Conservation (phyloP, 768 basidiomycete genomes). For the Leccinellum albellum region DNA sequence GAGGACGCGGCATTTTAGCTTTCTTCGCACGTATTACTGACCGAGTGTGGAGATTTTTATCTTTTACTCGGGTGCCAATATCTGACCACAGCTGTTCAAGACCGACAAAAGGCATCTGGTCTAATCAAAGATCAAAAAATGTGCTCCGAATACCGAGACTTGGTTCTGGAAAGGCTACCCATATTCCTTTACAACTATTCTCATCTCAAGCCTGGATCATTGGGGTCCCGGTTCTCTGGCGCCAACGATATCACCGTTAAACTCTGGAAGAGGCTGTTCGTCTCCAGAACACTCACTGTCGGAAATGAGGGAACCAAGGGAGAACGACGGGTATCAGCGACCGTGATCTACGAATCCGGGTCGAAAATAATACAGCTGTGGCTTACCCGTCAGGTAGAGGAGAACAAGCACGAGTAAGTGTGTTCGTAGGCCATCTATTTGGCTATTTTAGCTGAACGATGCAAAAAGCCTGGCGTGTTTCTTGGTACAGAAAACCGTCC, state of each 20-base stretch:
- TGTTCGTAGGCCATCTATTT: not conserved
- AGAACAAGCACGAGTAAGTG: slow-evolving; percentile 83
- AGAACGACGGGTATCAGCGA: slow-evolving; percentile 65
- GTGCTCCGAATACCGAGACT: slow-evolving; percentile 45
- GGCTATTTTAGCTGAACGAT: not conserved
- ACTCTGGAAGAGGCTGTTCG: slow-evolving; percentile 55
- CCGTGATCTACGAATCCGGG: slow-evolving; percentile 43
- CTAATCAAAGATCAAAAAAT: slow-evolving; percentile 45
- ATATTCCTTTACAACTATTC: slow-evolving; percentile 85
- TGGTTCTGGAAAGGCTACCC: slow-evolving; percentile 76
- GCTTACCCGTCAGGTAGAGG: slow-evolving; percentile 61
- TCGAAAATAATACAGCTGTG: slow-evolving; percentile 62
- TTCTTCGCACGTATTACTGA: not conserved
- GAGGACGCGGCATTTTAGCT: not conserved
- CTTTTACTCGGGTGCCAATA: slow-evolving; percentile 63
- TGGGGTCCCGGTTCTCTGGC: slow-evolving; percentile 56
- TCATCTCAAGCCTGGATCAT: slow-evolving; percentile 52
- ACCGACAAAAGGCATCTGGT: slow-evolving; percentile 58
- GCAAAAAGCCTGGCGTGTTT: slow-evolving; percentile 66
- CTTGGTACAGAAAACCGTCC: slow-evolving; percentile 76
- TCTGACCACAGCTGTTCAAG: slow-evolving; percentile 65
- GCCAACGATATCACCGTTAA: slow-evolving; percentile 55
- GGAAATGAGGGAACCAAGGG: slow-evolving; percentile 41
- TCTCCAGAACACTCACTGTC: slow-evolving; percentile 55
- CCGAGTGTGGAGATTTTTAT: slow-evolving; percentile 56